Base-by-base conservation (phyloP, 768 basidiomycete genomes). In the Mycena pura region DNA sequence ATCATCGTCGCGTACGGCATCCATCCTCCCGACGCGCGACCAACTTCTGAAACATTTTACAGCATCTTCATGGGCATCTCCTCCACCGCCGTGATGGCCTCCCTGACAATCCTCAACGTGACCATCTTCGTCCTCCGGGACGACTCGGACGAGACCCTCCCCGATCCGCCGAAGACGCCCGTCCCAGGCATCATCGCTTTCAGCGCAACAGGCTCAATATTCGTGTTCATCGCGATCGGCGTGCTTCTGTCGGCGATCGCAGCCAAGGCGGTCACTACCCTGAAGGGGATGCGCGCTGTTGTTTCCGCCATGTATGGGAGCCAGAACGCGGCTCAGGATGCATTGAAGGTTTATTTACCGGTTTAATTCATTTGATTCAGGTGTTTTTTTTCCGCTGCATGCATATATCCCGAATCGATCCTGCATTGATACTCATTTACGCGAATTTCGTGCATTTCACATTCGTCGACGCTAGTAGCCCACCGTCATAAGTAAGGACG, bases 91-190 rank as follows among this genome's bases (percentile, higher is more conserved):
- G 65, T 68, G 17, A 57, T 68, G 43, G 67, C 62, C 27, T 62
- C 69, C 17, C 56, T 70, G 7, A 64, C 65, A 24, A 66, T 70
- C 46, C 64, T 70, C 29, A 70, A 67, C 41, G 14, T 65, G 6
- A 69, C 66, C 3, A 57, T 69, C 41, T 68, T 70, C 62, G 44
- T 68, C 56, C 64, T 69, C 43, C 50, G 57, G n/a, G 19, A 14
- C 24, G 51, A 53, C 38, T 17, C 43, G 32, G 41, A 41, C 34
- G 53, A 43, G 29, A 13, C 48, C 28, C 22, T 46, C 56, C 60
- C 47, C 15, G 52, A 54, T 46, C 51, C 41, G 15, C 51, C 45
- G 10, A 19, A 36, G 19, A 55, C 45, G 21, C 31, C 19, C 2
- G 47, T 52, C 27, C 60, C 53, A 15, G 49, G 57, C 40, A 48